Base-by-base conservation (phyloP, 306 rosid genomes). In the Lablab purpureus region DNA sequence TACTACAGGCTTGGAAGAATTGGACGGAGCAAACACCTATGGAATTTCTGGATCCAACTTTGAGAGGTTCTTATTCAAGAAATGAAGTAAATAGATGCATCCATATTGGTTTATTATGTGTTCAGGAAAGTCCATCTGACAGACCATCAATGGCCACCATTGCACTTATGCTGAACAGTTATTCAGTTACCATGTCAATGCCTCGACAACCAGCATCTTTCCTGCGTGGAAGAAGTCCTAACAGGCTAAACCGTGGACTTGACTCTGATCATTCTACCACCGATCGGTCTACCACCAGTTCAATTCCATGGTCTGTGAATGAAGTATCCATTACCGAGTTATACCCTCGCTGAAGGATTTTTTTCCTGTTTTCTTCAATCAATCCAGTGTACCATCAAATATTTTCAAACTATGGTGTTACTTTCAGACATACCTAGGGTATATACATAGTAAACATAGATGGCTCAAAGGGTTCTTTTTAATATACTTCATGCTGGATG, bases 81-180 rank as follows among this genome's bases (percentile, higher is more conserved):
- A 85, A 78, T 23, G 91, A 88, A 83, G 89, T 88, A 55, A 64
- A 65, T 0, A 85, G 86, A 83, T 88, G 91, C 87, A 83, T 88
- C 65, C 91, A 88, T 22, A 80, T 85, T 28, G 89, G 87, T 56
- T 78, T 88, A 32, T 80, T 88, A 3, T 88, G 87, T 67, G 83
- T 88, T 50, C 91, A 88, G 45, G 91, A 88, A 46, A 80, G 67
- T 85, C 89, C 91, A 19, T 40, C 66, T 0, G 76, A 74, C 21
- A 70, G 91, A 25, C 91, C 91, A 12, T 76, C 89, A 3, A 83
- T 88, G 89, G 84, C 88, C 30, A 80, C 82, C 19, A 67, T 88
- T 50, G 81, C 49, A 19, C 83, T 83, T 11, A 70, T 81, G 91
- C 77, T 88, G 18, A 84, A 75, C 77, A 88, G 89, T 47, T 67